These are phyloP conservation scores for Podospora comata DNA, from an alignment of 495 filamentous ascomycete genomes.

Conservation along the genomic window DNA sequence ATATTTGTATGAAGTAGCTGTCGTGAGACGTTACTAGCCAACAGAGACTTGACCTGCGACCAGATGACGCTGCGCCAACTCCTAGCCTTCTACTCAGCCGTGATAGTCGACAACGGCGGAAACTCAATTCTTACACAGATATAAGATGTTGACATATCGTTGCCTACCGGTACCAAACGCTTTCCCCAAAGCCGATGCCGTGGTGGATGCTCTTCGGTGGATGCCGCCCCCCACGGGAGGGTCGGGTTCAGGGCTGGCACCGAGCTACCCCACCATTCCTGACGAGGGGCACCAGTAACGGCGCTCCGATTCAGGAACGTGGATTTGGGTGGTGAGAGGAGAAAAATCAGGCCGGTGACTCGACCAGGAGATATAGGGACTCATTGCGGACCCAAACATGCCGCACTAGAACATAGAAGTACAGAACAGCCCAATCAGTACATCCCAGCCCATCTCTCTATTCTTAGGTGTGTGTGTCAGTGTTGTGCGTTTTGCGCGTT, in stretches of 20 bases:
- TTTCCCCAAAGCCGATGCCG: not conserved
- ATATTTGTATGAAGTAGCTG: not conserved
- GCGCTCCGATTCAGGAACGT: slow-evolving; percentile 48
- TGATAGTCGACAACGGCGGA: not conserved
- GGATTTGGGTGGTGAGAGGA: slow-evolving; percentile 18
- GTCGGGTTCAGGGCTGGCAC: not conserved
- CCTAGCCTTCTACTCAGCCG: not conserved
- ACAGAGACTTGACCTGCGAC: too few species aligned
- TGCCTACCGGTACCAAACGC: not conserved
- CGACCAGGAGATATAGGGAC: slow-evolving; percentile 1
- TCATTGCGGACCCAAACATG: not conserved
- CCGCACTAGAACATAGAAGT: not conserved
- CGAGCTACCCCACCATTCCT: slow-evolving; percentile 18
- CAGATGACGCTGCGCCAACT: slow-evolving; percentile 1
- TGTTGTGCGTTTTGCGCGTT: slow-evolving; percentile 3
- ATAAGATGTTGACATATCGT: not conserved
- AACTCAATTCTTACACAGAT: not conserved
- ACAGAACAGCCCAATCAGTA: not conserved
- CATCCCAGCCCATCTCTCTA: not conserved
- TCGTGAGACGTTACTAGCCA: not conserved
- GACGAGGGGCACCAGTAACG: slow-evolving; percentile 32
- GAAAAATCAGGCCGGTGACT: slow-evolving; percentile 24
- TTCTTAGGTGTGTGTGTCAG: slow-evolving; percentile 2
- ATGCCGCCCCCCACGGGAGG: not conserved
- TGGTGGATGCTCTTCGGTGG: not conserved